Evolutionary conservation across 208 protist genomes (phyloP).

Genomic region (Herpetomonas tarakana): DNA sequence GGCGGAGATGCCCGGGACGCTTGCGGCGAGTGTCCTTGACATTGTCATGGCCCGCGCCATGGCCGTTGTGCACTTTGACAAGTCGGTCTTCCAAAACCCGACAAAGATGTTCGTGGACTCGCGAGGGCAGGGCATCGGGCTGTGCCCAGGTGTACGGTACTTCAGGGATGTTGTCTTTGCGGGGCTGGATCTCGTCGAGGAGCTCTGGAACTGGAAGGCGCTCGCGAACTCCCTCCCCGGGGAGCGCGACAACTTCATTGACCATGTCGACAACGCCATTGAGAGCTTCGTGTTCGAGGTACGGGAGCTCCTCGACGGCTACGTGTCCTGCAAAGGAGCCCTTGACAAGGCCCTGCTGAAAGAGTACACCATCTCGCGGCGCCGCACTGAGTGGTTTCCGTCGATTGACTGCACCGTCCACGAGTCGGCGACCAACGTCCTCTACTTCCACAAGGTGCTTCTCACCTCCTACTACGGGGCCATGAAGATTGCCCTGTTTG

Average conservation of each 20-base stretch:
- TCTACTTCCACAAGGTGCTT: conserved; percentile 81
- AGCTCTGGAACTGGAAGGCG: conserved; percentile 80
- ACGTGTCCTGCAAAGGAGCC: conserved; percentile 51
- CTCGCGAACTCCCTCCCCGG: conserved; percentile 47
- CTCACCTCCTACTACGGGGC: conserved; percentile 76
- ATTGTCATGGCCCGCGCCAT: conserved; percentile 49
- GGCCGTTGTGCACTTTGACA: conserved; percentile 46
- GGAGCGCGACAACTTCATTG: conserved; percentile 60
- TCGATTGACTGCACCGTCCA: conserved; percentile 74
- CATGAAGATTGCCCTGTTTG: conserved; percentile 66
- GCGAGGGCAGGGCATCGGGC: conserved; percentile 57
- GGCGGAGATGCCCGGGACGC: conserved; percentile 54
- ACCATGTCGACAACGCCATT: conserved; percentile 61
- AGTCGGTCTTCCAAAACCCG: conserved; percentile 35
- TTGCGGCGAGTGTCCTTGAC: conserved; percentile 54
- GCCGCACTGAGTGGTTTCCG: conserved; percentile 72
- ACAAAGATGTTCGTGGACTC: conserved; percentile 68
- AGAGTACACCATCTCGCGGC: conserved; percentile 26
- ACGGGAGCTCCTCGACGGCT: conserved; percentile 63
- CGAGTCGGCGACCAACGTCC: conserved; percentile 67
- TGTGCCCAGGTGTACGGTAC: conserved; percentile 41
- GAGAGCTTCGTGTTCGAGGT: conserved; percentile 55
- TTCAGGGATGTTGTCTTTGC: conserved; percentile 81
- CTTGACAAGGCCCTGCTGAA: conserved; percentile 45
- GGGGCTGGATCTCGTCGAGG: conserved; percentile 68